Evolutionary conservation across 352 stramenopile genomes (phyloP), one percentile per base, ranked within the genome.

Genomic region (Aphanomyces euteiches): DNA sequence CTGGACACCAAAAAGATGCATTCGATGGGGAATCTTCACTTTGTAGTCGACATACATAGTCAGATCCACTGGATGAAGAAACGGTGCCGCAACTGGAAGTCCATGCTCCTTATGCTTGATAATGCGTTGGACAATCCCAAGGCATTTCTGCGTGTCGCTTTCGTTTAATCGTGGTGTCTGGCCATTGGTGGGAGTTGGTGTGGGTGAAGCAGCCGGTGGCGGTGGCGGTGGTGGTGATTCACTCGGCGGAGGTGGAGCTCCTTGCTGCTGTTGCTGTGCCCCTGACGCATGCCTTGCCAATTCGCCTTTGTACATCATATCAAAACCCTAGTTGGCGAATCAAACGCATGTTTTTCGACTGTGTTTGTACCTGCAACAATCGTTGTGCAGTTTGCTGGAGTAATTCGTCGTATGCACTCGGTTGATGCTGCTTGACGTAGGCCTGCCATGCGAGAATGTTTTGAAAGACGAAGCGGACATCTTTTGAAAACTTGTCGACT

Each of bases 91-190:
- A 4, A 85, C 79, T 39, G 78, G 87, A 40, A 90, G 78, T 64
- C 77, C 87, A 1, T 78, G 83, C 66, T 93, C 87, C 67, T 93
- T 93, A 72, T 90, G 85, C 76, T 93, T 93, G 78, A 93, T 90
- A 67, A 95, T 67, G 63, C 90, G 91, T 80, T 90, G 91, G 41
- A 95, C 73, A 7, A 93, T 60, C 2, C 66, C 70, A 0, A 88
- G 78, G 50, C 85, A 95, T 15, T 81, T 78, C 7, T 74, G 77
- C 68, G 85, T 74, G 7, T 80, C 74, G 12, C 77, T 65, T 7
- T 40, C 15, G 57, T 36, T 39, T 34, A 59, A 38, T 13, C 53
- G 21, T 28, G 28, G 28, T 28, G 28, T 28, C 28, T 28, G 28
- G 13, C 10, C 38, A 43, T 7, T 43, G 12, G 48, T 7, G 54